Evolutionary conservation across 2,329 filamentous ascomycete species (phyloP).

Genomic region (Stachybotrys chartarum): DNA sequence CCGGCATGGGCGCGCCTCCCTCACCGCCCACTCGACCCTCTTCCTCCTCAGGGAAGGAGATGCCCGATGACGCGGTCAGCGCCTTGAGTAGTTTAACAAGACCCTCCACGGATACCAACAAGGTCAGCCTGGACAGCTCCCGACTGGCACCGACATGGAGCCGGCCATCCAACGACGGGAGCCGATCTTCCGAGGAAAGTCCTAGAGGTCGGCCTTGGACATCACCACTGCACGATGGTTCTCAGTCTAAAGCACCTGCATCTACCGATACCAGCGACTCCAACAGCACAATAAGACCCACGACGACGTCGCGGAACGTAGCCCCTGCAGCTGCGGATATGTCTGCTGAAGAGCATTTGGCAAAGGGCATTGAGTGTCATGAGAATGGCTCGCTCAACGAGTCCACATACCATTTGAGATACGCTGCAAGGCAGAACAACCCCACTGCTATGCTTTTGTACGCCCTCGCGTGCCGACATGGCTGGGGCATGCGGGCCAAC

Average conservation of each 20-base stretch:
- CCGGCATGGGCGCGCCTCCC: slow-evolving; percentile 43
- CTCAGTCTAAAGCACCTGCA: slow-evolving; percentile 30
- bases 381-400: slow-evolving; percentile 82
- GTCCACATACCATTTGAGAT: slow-evolving; percentile 90
- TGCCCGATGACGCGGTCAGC: slow-evolving; percentile 28
- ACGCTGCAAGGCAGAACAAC: slow-evolving; percentile 78
- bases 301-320: slow-evolving; percentile 33
- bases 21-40: slow-evolving; percentile 55
- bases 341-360: slow-evolving; percentile 79
- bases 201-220: slow-evolving; percentile 35
- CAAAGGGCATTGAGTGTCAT: slow-evolving; percentile 84
- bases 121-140: slow-evolving; percentile 39
- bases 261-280: slow-evolving; percentile 47
- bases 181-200: slow-evolving; percentile 40
- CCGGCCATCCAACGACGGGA: slow-evolving; percentile 36
- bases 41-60: slow-evolving; percentile 40
- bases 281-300: slow-evolving; percentile 41
- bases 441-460: slow-evolving; percentile 95
- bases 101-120: slow-evolving; percentile 43
- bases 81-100: slow-evolving; percentile 26
- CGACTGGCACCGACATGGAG: slow-evolving; percentile 31
- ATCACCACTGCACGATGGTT: background rate
- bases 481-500: slow-evolving; percentile 95
- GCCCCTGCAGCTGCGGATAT: slow-evolving; percentile 59
- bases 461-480: slow-evolving; percentile 88